A percentile compares a stretch with the other conserved stretches of the same genome.
phyloP scores from a whole-genome alignment of 2,329 filamentous ascomycete genomes.

The Fusarium marasasianum region DNA sequence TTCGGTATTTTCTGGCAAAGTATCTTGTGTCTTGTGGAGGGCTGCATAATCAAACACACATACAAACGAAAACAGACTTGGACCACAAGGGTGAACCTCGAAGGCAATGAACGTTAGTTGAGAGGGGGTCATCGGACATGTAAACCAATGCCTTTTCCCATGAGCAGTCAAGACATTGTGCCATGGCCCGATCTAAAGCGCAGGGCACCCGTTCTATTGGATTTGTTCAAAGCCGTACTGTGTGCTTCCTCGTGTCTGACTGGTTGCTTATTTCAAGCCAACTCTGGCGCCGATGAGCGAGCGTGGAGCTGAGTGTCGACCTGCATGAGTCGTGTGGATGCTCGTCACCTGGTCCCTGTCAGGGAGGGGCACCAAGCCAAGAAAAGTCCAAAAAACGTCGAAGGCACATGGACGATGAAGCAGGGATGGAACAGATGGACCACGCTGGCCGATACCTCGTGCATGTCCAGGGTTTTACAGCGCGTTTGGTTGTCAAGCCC shows the following conservation, averaged over 20 bases:
- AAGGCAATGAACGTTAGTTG: conserved; percentile 11
- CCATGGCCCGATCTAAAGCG: conserved; percentile 40
- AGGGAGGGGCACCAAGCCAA: conserved; percentile 16
- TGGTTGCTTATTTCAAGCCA: conserved; percentile 32
- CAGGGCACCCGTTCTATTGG: conserved; percentile 40
- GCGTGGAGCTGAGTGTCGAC: conserved; percentile 35
- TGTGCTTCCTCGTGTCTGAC: conserved; percentile 31
- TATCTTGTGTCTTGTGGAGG: conserved; percentile 27
- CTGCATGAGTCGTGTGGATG: conserved; percentile 38
- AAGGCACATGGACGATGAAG: conserved; percentile 26
- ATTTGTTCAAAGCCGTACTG: conserved; percentile 31
- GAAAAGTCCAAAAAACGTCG: conserved; percentile 14
- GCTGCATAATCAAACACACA: conserved; percentile 25
- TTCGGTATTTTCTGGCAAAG: conserved; percentile 20
- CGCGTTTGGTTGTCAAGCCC: conserved; percentile 38
- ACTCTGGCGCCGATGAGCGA: conserved; percentile 26
- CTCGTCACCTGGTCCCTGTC: conserved; percentile 35
- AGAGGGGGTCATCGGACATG: conserved; percentile 33
- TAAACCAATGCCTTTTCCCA: conserved; percentile 12
- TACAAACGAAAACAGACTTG: conserved; percentile 13
- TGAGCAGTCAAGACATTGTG: conserved; percentile 14
- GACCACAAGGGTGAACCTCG: conserved; percentile 17
- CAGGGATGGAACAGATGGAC: conserved; percentile 25
- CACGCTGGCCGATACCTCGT: conserved; percentile 28
- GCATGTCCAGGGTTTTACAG: conserved; percentile 32